Evolutionary conservation across 2,329 filamentous ascomycete genomes (phyloP).

Genomic region (Alternaria brassicicola): DNA sequence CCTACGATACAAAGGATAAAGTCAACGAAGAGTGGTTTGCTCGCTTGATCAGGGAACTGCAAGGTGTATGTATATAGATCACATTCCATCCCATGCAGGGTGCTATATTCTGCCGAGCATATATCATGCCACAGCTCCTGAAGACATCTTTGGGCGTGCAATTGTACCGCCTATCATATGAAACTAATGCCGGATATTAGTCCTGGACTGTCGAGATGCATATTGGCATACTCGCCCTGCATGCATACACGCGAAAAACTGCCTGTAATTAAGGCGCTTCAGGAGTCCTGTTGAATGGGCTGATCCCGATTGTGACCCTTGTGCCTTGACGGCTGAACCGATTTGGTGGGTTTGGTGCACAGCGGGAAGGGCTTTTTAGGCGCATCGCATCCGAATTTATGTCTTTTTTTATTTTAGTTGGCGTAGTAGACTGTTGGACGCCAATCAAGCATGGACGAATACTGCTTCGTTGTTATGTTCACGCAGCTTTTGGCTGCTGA

Average conservation of each 20-base stretch:
- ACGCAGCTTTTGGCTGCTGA: background rate
- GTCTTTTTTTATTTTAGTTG: background rate
- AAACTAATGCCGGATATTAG: conserved; percentile 2
- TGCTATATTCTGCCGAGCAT: background rate
- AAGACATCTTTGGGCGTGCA: background rate
- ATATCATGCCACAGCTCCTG: conserved; percentile 1
- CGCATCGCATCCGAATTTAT: background rate
- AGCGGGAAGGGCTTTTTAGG: background rate
- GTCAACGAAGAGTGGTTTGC: conserved; percentile 1
- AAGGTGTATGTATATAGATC: conserved; percentile 11
- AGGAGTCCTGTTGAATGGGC: conserved; percentile 1
- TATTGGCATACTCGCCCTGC: background rate
- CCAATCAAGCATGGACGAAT: background rate
- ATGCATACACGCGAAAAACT: conserved; percentile 1
- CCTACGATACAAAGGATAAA: conserved; percentile 4
- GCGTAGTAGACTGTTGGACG: background rate
- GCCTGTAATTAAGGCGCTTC: background rate
- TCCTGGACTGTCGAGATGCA: background rate
- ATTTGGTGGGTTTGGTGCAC: background rate
- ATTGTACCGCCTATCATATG: conserved; percentile 8
- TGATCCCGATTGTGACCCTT: conserved; percentile 7
- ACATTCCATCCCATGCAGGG: background rate
- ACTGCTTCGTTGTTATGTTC: background rate
- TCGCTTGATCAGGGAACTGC: conserved; percentile 4
- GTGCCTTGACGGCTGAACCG: conserved; percentile 8